Percentiles rank a stretch among this genome's conserved stretches.
phyloP scores from a whole-genome alignment of 2,329 filamentous ascomycete species.

The Didymosphaeria variabile region DNA sequence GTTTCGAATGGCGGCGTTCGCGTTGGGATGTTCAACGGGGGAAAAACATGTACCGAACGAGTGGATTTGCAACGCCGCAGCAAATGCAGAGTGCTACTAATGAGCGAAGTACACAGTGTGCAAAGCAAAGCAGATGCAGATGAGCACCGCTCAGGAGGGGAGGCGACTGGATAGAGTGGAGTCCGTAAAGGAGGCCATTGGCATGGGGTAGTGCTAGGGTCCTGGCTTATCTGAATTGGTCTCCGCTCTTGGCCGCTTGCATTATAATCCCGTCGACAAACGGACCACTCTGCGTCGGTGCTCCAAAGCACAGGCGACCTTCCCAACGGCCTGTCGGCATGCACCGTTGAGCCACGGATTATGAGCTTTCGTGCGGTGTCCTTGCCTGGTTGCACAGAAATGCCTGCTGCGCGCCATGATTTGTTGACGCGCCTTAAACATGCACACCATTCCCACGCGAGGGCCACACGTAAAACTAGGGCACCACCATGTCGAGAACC shows the following conservation, averaged over 20 bases:
- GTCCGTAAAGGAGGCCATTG: slow-evolving; percentile 15
- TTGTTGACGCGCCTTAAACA: slow-evolving; percentile 6
- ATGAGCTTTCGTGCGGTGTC: background rate
- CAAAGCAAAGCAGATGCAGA: slow-evolving; percentile 13
- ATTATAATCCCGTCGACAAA: slow-evolving; percentile 10
- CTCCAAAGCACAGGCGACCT: background rate
- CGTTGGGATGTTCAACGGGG: slow-evolving; percentile 5
- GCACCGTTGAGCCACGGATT: background rate
- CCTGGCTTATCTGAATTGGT: slow-evolving; percentile 17
- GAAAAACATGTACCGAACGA: slow-evolving; percentile 26
- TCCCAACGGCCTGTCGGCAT: background rate
- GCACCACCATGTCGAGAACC: background rate
- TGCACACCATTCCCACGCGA: slow-evolving; percentile 9
- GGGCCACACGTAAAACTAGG: background rate
- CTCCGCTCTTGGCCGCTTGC: slow-evolving; percentile 8
- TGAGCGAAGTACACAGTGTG: slow-evolving; percentile 11
- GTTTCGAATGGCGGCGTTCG: slow-evolving; percentile 29
- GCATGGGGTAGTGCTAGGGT: slow-evolving; percentile 9
- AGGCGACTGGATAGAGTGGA: slow-evolving; percentile 6
- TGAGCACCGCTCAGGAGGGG: slow-evolving; percentile 13
- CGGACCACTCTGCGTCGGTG: slow-evolving; percentile 10
- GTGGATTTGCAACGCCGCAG: slow-evolving; percentile 8
- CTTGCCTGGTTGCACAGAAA: slow-evolving; percentile 3
- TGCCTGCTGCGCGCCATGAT: background rate
- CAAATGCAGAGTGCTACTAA: slow-evolving; percentile 14